These are phyloP conservation scores for Lasiosphaeria hispida DNA, from an alignment of 495 filamentous ascomycete species.

Conservation along the genomic window DNA sequence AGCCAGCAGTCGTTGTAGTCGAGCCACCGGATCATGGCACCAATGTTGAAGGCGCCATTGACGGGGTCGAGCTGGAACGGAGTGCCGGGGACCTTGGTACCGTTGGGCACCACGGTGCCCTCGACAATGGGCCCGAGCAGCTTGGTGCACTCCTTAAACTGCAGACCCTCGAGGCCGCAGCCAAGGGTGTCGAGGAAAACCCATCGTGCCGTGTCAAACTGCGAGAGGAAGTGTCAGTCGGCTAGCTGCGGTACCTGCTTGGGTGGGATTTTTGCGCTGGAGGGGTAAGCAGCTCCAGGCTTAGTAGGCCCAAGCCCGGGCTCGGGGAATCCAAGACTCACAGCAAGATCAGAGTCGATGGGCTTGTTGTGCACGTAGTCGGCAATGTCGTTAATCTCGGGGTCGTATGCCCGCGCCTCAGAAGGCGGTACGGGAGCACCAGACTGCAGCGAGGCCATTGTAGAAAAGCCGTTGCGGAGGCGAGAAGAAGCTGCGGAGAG, in stretches of 20 bases:
- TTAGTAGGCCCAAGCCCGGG: no score
- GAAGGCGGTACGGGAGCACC: conserved; percentile 46
- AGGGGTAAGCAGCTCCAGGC: not conserved
- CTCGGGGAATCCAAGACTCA: conserved; percentile 43
- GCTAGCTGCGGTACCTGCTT: conserved; percentile 21
- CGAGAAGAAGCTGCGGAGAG: conserved; percentile 23
- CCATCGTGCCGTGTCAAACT: conserved; percentile 91
- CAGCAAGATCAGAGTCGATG: conserved; percentile 87
- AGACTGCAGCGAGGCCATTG: conserved; percentile 54
- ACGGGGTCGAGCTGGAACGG: conserved; percentile 93
- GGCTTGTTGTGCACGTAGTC: conserved; percentile 89
- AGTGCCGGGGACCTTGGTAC: conserved; percentile 87
- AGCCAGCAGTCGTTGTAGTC: conserved; percentile 99
- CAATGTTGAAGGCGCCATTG: conserved; percentile 97
- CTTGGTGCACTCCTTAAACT: conserved; percentile 94
- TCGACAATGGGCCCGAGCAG: conserved; percentile 91
- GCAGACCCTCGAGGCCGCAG: conserved; percentile 91
- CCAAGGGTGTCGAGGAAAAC: conserved; percentile 94
- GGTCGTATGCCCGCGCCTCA: conserved; percentile 66
- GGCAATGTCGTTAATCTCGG: conserved; percentile 92
- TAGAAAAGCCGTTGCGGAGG: conserved; percentile 50
- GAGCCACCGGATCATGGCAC: conserved; percentile 96
- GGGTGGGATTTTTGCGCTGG: conserved; percentile 4
- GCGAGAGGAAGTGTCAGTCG: conserved; percentile 25
- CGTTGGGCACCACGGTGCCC: conserved; percentile 89